These are phyloP conservation scores for Boechera divaricarpa DNA, from an alignment of 345 rosid species.

Conservation along the genomic window DNA sequence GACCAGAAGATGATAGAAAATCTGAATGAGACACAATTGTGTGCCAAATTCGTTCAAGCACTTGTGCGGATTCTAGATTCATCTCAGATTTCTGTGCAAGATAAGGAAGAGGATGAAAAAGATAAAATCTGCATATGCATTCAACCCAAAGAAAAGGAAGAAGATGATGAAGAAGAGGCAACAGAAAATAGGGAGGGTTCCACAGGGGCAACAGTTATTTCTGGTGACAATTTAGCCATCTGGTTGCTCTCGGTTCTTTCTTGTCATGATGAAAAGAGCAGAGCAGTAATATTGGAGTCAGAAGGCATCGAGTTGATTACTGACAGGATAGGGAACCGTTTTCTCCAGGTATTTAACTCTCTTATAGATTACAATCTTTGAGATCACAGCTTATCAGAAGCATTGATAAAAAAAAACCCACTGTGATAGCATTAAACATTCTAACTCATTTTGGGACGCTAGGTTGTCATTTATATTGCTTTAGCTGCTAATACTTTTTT, in stretches of 20 bases:
- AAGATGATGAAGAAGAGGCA: conserved; percentile 56
- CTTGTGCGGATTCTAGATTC: conserved; percentile 74
- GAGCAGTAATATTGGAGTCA: conserved; percentile 82
- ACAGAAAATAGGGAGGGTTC: conserved; percentile 54
- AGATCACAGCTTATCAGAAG: conserved; percentile 12
- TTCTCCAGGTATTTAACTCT: conserved; percentile 69
- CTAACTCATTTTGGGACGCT: conserved; percentile 20
- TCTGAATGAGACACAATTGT: conserved; percentile 76
- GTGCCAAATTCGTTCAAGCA: conserved; percentile 69
- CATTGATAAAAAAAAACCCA: not conserved
- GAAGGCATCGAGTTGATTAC: conserved; percentile 92
- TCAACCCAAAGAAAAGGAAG: conserved; percentile 48
- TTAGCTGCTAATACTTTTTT: conserved; percentile 27
- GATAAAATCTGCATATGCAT: conserved; percentile 69
- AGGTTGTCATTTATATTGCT: conserved; percentile 22
- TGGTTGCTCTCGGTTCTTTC: conserved; percentile 96
- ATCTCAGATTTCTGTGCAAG: conserved; percentile 55
- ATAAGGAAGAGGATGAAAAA: conserved; percentile 55
- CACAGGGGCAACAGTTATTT: conserved; percentile 59
- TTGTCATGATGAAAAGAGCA: conserved; percentile 83
- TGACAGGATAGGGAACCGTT: conserved; percentile 68
- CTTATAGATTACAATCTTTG: conserved; percentile 16
- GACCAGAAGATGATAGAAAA: conserved; percentile 83
- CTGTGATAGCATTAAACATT: conserved; percentile 18
- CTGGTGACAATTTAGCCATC: conserved; percentile 78